Conservation (phyloP, 495 filamentous ascomycete species). For the Aspergillus saccharolyticus region DNA sequence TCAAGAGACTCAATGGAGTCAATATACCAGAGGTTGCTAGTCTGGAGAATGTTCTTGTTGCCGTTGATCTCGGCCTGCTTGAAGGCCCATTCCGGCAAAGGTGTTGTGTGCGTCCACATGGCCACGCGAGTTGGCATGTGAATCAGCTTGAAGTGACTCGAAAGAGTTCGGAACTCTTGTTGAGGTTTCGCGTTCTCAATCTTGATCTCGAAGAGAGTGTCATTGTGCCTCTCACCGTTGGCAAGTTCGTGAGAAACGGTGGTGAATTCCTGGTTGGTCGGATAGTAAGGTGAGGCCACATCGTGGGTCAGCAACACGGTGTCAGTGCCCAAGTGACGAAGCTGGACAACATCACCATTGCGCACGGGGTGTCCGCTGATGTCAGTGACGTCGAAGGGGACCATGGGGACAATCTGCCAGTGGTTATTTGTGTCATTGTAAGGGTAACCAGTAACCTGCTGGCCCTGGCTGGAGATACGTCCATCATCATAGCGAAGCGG, state of each 20-base stretch:
- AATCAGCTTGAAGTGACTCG: conserved; percentile 90
- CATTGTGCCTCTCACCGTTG: conserved; percentile 72
- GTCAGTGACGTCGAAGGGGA: conserved; percentile 47
- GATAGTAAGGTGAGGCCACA: conserved; percentile 94
- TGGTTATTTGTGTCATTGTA: conserved; percentile 99
- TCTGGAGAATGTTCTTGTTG: conserved; percentile 89
- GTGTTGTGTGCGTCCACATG: conserved; percentile 95
- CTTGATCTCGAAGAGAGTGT: conserved; percentile 88
- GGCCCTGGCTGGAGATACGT: conserved; percentile 92
- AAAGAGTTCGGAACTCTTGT: conserved; percentile 84
- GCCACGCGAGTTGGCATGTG: conserved; percentile 91
- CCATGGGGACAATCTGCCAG: conserved; percentile 83
- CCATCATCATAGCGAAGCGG: conserved; percentile 96
- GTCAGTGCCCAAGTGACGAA: conserved; percentile 83
- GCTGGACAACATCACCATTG: conserved; percentile 82
- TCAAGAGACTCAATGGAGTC: conserved; percentile 83
- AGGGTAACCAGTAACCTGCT: conserved; percentile 97
- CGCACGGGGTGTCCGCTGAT: conserved; percentile 58
- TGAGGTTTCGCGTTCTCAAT: conserved; percentile 78
- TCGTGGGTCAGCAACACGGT: conserved; percentile 91
- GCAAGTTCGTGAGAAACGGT: conserved; percentile 69
- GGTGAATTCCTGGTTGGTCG: conserved; percentile 98
- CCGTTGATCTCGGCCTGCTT: conserved; percentile 99
- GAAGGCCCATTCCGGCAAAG: conserved; percentile 92
- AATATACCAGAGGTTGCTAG: conserved; percentile 90